Conservation (phyloP, 2,329 filamentous ascomycete species). For the Sclerotinia borealis region DNA sequence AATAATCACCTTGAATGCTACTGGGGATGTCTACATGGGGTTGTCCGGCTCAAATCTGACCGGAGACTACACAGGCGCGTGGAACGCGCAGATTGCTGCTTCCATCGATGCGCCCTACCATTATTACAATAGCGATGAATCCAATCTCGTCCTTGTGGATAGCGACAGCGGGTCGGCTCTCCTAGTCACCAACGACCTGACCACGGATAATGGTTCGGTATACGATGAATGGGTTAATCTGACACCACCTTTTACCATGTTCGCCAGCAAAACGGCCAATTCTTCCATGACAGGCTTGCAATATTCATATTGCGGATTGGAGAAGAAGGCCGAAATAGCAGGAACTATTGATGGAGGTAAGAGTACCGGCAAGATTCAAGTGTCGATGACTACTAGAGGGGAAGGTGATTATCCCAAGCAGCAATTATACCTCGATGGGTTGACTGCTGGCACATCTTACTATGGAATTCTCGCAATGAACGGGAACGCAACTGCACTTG, state of each 20-base stretch:
- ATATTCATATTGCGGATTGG: conserved; percentile 77
- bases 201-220: conserved; percentile 43
- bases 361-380: conserved; percentile 43
- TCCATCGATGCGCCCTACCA: conserved; percentile 79
- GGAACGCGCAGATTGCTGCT: conserved; percentile 74
- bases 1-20: conserved; percentile 54
- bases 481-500: conserved; percentile 47
- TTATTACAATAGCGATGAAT: conserved; percentile 42
- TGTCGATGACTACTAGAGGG: conserved; percentile 64
- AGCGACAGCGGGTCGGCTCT: conserved; percentile 75
- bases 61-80: conserved; percentile 50
- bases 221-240: conserved; percentile 50
- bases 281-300: conserved; percentile 61
- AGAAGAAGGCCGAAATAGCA: conserved; percentile 56
- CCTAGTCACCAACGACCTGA: conserved; percentile 71
- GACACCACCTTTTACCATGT: conserved; percentile 67
- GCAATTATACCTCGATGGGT: conserved; percentile 75
- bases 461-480: conserved; percentile 63
- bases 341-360: conserved; percentile 45
- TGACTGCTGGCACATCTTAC: conserved; percentile 69
- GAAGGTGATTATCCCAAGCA: conserved; percentile 67
- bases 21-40: conserved; percentile 67
- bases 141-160: conserved; percentile 69
- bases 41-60: conserved; percentile 62
- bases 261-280: conserved; percentile 59